Evolutionary conservation across 108 stramenopile species (phyloP), one percentile per base, ranked within the genome.

Genomic region (Stephanodiscus minutulus): DNA sequence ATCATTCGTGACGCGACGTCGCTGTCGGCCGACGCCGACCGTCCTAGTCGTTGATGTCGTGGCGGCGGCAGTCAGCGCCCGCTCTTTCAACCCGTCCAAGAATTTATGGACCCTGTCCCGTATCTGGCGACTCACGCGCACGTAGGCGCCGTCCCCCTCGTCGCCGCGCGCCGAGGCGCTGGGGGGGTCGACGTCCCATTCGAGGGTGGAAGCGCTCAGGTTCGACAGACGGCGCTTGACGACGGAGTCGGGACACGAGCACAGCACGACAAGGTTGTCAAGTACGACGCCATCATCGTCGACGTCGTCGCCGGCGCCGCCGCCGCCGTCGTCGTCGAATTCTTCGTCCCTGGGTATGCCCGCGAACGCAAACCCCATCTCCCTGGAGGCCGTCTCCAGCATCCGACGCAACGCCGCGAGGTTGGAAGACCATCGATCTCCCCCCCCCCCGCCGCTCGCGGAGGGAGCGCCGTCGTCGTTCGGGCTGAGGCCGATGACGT

Each of bases 251-350:
- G 72, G 29, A 39, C 79, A 84, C 12, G 79, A 81, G 44, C 83
- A 84, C n/a, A 84, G 78, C 20, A 84, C 76, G 39, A 84, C 56
- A 9, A 84, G 66, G 24, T 54, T 68, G 50, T 84, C 83, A 12
- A 84, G 76, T 5, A 73, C 24, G 29, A 50, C 36, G 22, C 59
- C 25, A 35, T 58, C 54, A 15, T 35, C 29, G 6, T 21, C 27
- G 3, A 24, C 24, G 18, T 36, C 24, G 15, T 44, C 17, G 44
- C 11, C 50, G 6, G 36, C 46, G 39, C 61, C 44, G 17, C 18
- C 41, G 15, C n/a, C 15, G 29, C 41, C 22, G 18, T 49, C 17
- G n/a, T 37, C 35, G 21, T 56, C 62, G 29, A 50, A 29, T 18
- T 44, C 52, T 41, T 39, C 28, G 18, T 22, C 59, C 36, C 24